Base-by-base conservation (phyloP, 2,329 filamentous ascomycete species). In the Alternaria brassicicola region DNA sequence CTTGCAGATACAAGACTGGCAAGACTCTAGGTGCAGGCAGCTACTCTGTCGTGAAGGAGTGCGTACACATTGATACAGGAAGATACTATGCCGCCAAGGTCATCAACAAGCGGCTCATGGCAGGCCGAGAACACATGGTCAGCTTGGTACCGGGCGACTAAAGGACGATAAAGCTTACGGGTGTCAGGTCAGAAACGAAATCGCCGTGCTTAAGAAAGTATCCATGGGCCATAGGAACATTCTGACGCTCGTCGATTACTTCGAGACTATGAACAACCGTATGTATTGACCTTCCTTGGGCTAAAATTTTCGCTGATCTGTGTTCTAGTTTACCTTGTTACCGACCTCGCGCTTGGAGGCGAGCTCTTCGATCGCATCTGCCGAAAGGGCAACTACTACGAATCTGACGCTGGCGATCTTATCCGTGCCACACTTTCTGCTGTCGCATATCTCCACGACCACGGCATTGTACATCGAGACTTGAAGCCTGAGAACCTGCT, bases 191-290 rank as follows among this genome's bases (percentile, higher is more conserved):
- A 90, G 95, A 63, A 99, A 99, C 77, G 95, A 99, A 81, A 99
- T 99, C 71, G 94, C 95, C 6, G 93, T 99, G 25, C 85, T 99
- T 67, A 98, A 98, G 79, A 90, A 90, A 73, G 94, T 99, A n/a
- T 98, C 94, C 1, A 97, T 99, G 91, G 95, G 95, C 54, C 94
- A 99, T 80, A 92, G 95, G 78, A 99, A 99, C 76, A 98, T 99
- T 76, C 82, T 99, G 61, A 99, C 95, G 1, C 85, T 99, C 58
- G 95, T 98, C 71, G 95, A 99, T 82, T 99, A 98, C 80, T 99
- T 99, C 75, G 95, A 99, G 82, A 99, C 95, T 6, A 96, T 97
- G 91, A 98, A 99, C 82, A 99, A 99, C 80, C 86, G 87, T 89
- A 79, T 56, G 83, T 70, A 33, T 13, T 21, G 19, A n/a, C 28